These are phyloP conservation scores for Pseudomicrostroma phylloplanum DNA, from an alignment of 1,284 basidiomycete genomes.

Conservation along the genomic window DNA sequence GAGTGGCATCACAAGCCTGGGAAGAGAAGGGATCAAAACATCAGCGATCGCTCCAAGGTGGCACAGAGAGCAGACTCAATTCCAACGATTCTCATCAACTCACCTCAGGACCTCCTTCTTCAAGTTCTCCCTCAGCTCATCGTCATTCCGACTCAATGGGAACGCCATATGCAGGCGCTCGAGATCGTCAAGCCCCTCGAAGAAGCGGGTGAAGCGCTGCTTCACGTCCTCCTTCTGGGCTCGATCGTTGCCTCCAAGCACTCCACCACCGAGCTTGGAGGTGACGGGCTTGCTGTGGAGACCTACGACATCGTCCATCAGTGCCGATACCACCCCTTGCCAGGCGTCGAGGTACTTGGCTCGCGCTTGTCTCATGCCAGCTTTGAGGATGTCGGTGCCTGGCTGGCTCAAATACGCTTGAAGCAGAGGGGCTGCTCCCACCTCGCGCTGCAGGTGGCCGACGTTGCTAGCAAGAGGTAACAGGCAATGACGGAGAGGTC, in stretches of 20 bases:
- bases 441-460: conserved; percentile 25
- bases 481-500: not conserved
- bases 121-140: conserved; percentile 27
- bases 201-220: conserved; percentile 43
- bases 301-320: conserved; percentile 31
- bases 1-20: conserved; percentile 30
- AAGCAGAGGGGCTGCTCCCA: conserved; percentile 18
- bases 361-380: conserved; percentile 32
- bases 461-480: conserved; percentile 19
- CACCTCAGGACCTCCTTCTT: conserved; percentile 27
- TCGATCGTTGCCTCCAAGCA: conserved; percentile 24
- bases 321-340: conserved; percentile 33
- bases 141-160: conserved; percentile 34
- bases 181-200: conserved; percentile 39
- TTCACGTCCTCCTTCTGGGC: conserved; percentile 39
- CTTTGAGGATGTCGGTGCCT: conserved; percentile 31
- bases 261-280: conserved; percentile 29
- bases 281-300: conserved; percentile 11
- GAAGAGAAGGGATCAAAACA: not conserved
- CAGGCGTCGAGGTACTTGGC: conserved; percentile 43
- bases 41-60: not conserved
- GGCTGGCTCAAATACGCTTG: conserved; percentile 27
- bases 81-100: not conserved
- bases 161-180: conserved; percentile 40
- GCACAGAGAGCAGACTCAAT: not conserved